Base-by-base conservation (phyloP, 2,329 filamentous ascomycete genomes). In the Karstenula rhodostoma region DNA sequence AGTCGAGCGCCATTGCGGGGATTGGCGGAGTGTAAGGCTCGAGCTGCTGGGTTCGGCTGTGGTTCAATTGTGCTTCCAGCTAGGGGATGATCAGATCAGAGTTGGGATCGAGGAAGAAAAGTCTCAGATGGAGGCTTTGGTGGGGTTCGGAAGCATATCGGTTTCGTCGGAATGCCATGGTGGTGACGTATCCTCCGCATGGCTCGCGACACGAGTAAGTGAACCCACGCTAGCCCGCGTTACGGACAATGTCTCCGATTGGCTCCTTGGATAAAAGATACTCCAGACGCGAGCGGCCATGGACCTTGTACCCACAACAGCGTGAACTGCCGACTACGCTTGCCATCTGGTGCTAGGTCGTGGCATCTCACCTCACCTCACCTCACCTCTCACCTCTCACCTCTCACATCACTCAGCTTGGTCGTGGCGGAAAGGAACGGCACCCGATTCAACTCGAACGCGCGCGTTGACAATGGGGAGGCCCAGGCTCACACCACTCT, bases 1-100 rank as follows among this genome's bases (percentile, higher is more conserved):
- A 66, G 65, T 78, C 73, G 49, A 79, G 66, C 5, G 73, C 62
- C 77, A 79, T 80, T 56, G 40, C 67, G 62, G 32, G 55, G 32
- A 27, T 33, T 29, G 49, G 22, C 19, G n/a, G 25, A 19, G 8
- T 27, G 33, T 29, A 22, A 22, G 25, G 17, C 17, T 40, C 37
- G 37, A n/a, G 37, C 37, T 19, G n/a, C n/a, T 19, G 7, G 17
- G n/a, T 17, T 40, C 37, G 6, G 3, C 15, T 8, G 37, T 8
- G n/a, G 1, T 5, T n/a, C 7, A n/a, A n/a, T 4, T 19, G 1
- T 17, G 7, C 37, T 19, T 6, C n/a, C 5, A n/a, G 17, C 17
- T 40, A 1, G 13, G 9, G n/a, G 37, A 19, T n/a, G 7, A n/a
- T 40, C 5, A 19, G 7, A n/a, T 40, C 5, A 19, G n/a, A 40